These are phyloP conservation scores for Fonsecaea pedrosoi DNA, from an alignment of 2,329 filamentous ascomycete species.

Conservation along the genomic window DNA sequence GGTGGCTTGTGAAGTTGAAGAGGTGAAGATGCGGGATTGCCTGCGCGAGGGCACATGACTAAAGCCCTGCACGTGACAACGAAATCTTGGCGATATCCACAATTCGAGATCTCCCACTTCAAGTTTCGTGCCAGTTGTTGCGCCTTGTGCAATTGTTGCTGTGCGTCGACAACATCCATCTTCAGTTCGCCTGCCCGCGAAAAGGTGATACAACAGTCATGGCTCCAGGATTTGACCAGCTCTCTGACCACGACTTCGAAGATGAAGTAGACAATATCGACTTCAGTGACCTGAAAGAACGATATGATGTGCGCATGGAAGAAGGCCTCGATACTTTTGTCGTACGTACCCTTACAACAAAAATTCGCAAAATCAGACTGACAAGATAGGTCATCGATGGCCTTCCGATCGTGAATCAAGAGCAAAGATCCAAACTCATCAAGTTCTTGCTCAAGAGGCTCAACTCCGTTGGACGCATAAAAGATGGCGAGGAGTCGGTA, in stretches of 20 bases:
- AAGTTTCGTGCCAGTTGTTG: constrained; percentile 5
- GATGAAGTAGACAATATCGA: constrained; percentile 94
- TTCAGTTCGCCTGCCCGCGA: background rate
- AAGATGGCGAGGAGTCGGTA: constrained; percentile 82
- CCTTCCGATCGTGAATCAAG: constrained; percentile 84
- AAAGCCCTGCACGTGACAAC: constrained; percentile 1
- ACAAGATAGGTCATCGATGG: constrained; percentile 77
- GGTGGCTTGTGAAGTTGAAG: constrained; percentile 4
- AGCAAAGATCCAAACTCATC: constrained; percentile 90
- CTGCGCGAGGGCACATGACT: constrained; percentile 13
- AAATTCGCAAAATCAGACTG: constrained; percentile 2
- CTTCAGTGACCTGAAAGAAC: constrained; percentile 87
- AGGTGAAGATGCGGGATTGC: constrained; percentile 19
- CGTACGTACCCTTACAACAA: constrained; percentile 28
- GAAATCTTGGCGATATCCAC: constrained; percentile 19
- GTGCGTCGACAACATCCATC: constrained; percentile 5
- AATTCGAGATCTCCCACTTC: constrained; percentile 12
- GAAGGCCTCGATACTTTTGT: constrained; percentile 96
- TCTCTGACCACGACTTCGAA: constrained; percentile 89
- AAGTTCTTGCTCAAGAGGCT: constrained; percentile 97
- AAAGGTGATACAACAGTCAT: constrained; percentile 63
- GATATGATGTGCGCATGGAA: constrained; percentile 94
- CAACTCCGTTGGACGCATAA: constrained; percentile 72
- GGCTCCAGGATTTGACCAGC: constrained; percentile 91
- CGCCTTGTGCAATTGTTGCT: constrained; percentile 1